These are phyloP conservation scores for Phytophthora fragariaefolia DNA, from an alignment of 352 stramenopile species.

Conservation along the genomic window DNA sequence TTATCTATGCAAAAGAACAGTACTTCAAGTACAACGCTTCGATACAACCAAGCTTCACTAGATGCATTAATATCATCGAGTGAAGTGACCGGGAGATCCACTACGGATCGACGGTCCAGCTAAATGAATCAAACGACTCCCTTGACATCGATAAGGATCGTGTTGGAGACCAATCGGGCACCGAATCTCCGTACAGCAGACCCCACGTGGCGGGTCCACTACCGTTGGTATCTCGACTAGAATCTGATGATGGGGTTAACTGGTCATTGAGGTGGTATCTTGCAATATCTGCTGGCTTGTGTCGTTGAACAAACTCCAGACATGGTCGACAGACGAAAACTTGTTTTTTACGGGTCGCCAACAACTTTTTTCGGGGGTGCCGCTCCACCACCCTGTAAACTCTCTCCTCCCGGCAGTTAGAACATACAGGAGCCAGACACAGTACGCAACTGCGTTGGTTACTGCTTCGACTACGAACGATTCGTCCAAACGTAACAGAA, in stretches of 20 bases:
- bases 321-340: constrained; percentile 34
- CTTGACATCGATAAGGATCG: constrained; percentile 39
- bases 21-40: no score
- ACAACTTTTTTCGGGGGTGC: constrained; percentile 29
- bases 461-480: constrained; percentile 22
- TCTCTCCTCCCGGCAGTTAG: constrained; percentile 32
- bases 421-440: constrained; percentile 33
- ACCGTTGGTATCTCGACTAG: constrained; percentile 18
- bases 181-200: constrained; percentile 30
- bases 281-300: constrained; percentile 33
- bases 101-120: constrained; percentile 12
- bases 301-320: constrained; percentile 30
- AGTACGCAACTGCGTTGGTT: constrained; percentile 32
- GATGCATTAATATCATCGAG: no score
- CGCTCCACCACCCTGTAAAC: constrained; percentile 28
- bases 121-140: constrained; percentile 35
- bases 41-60: no score
- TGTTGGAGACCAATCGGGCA: constrained; percentile 35
- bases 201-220: constrained; percentile 25
- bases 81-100: no score
- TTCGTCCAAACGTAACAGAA: constrained; percentile 25
- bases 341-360: constrained; percentile 28
- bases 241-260: constrained; percentile 32
- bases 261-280: constrained; percentile 17
- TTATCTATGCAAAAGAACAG: no score